Evolutionary conservation across 73 alveolate genomes (phyloP), one percentile per base, ranked within the genome.

Genomic region (Symbiodinium pilosum): DNA sequence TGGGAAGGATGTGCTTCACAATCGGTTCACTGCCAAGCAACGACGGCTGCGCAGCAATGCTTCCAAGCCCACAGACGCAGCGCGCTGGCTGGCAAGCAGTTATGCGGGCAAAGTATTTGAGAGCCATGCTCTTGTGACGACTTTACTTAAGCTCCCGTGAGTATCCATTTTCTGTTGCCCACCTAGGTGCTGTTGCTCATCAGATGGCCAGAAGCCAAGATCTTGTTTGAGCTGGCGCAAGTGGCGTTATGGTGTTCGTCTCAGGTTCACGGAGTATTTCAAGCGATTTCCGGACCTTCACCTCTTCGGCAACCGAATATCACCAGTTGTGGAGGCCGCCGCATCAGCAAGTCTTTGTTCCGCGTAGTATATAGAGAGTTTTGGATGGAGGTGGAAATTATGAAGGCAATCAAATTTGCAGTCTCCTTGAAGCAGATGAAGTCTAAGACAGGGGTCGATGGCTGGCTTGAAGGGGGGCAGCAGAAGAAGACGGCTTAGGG

Each of bases 11-110:
- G 95, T 88, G 12, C 73, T 88, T 44, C 95, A 88, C 95, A 88
- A 88, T 38, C 95, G 95, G 47, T 88, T 88, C 51, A 88, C 95
- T 0, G 69, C 95, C 95, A 88, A 88, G 95, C 95, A 88, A 44
- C 95, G 95, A 36, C 95, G 95, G 8, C 64, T 88, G 85, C 95
- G 95, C 69, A 88, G 95, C 95, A 88, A 88, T 36, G 95, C 95
- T 40, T 34, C 21, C 59, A 39, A 56, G 81, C 95, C 95, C 86
- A 88, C 95, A 18, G 95, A 88, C 71, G 64, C 95, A 12, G 95
- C 36, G 87, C 32, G 42, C 86, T 26, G 42, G 42, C 86, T n/a
- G 24, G 81, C 81, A 64, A 64, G 4, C 34, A 64, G 81, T 24
- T 5, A n/a, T 64, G 81, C n/a, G n/a, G 32, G 73, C 68, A 1